Evolutionary conservation across 306 rosid genomes (phyloP).

Genomic region (Gynostemma pentaphyllum): DNA sequence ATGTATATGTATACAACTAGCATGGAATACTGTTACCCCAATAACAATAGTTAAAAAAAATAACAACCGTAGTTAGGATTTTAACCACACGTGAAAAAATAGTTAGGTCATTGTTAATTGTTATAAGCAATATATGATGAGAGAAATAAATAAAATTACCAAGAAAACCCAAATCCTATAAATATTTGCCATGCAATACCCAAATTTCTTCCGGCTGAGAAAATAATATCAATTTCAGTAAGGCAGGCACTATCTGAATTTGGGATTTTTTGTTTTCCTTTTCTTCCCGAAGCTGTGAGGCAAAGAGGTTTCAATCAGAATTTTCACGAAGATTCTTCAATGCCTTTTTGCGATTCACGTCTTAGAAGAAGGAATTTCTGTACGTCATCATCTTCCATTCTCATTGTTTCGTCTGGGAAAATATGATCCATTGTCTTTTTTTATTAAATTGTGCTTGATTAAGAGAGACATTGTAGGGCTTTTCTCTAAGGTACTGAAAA

Average conservation of each 20-base stretch:
- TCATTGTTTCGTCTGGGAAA: background rate
- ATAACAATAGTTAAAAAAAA: slow-evolving; percentile 19
- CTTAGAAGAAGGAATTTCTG: slow-evolving; percentile 18
- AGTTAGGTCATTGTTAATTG: background rate
- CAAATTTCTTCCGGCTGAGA: slow-evolving; percentile 8
- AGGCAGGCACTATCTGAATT: slow-evolving; percentile 15
- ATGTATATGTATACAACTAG: slow-evolving; percentile 10
- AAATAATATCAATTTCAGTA: slow-evolving; percentile 10
- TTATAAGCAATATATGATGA: slow-evolving; percentile 1
- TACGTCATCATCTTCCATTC: slow-evolving; percentile 13
- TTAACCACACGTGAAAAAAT: slow-evolving; percentile 12
- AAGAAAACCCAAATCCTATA: background rate
- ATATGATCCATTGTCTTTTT: slow-evolving; percentile 2
- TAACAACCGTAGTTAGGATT: slow-evolving; percentile 25
- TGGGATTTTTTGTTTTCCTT: slow-evolving; percentile 6
- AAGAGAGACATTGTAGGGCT: slow-evolving; percentile 12
- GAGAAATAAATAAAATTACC: background rate
- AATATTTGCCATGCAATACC: slow-evolving; percentile 9
- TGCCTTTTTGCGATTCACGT: slow-evolving; percentile 19
- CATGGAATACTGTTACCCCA: slow-evolving; percentile 5
- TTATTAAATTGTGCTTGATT: background rate
- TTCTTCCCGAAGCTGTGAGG: slow-evolving; percentile 14
- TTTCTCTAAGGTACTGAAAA: slow-evolving; percentile 3
- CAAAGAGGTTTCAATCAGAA: slow-evolving; percentile 6
- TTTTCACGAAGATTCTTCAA: slow-evolving; percentile 19